Conservation (phyloP, 352 stramenopile species). For the Phytophthora constricta region DNA sequence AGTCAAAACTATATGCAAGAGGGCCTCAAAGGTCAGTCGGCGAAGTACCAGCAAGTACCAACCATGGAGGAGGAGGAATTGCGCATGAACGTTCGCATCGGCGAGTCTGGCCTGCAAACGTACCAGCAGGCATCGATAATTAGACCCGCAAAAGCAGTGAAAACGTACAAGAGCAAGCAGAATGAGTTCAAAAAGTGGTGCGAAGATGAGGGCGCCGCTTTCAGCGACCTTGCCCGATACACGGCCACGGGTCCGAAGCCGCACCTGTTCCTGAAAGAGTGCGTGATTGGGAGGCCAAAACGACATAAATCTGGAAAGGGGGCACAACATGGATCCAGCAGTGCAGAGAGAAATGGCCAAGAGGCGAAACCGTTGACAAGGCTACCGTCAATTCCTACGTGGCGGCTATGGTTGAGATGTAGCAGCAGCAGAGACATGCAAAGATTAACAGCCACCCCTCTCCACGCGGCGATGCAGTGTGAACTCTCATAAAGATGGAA, state of each 20-base stretch:
- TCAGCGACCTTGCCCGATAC: not conserved
- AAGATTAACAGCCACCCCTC: not conserved
- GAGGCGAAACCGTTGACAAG: not conserved
- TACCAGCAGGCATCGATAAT: not conserved
- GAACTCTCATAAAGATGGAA: not conserved
- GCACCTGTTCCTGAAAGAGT: not conserved
- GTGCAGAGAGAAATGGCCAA: not conserved
- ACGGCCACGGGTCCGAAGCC: not conserved
- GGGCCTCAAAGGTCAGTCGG: not conserved
- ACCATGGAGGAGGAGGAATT: not conserved
- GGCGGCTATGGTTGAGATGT: constrained; percentile 2
- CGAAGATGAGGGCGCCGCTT: not conserved
- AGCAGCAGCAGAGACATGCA: not conserved
- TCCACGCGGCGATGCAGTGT: not conserved
- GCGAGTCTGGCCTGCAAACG: not conserved
- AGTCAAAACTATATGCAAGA: no score
- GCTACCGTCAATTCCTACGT: constrained; percentile 5
- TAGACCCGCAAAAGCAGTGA: not conserved
- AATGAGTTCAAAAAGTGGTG: not conserved
- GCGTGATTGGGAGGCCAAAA: not conserved
- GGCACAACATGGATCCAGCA: not conserved
- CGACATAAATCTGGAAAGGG: not conserved
- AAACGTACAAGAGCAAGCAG: not conserved
- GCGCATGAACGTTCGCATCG: not conserved
- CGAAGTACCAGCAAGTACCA: not conserved